A percentile compares a stretch with the other conserved stretches of the same genome.
Evolutionary conservation across 306 rosid genomes (phyloP).

Genomic region (Trifolium dubium): DNA sequence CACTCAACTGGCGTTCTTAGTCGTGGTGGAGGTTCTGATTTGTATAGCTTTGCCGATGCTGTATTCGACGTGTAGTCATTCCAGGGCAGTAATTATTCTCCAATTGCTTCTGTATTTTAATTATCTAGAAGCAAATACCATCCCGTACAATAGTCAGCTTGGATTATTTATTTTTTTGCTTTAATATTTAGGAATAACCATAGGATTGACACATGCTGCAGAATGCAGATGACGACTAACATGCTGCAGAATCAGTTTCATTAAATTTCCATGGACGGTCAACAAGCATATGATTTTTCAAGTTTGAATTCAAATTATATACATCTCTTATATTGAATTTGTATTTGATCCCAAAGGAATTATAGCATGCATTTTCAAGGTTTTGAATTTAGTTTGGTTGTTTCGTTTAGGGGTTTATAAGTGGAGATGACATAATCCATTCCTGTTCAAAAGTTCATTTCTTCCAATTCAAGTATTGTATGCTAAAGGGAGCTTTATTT

Average conservation of each 20-base stretch:
- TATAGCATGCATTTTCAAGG: no score
- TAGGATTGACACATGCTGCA: conserved; percentile 25
- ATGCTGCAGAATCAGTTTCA: not conserved
- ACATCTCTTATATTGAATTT: not conserved
- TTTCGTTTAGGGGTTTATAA: no score
- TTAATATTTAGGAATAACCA: conserved; percentile 23
- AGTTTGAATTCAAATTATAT: not conserved
- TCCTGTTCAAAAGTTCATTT: no score
- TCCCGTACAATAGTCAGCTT: not conserved
- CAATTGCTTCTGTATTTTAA: conserved; percentile 10
- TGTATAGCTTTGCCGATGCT: conserved; percentile 64
- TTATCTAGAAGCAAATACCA: conserved; percentile 24
- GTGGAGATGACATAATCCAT: no score
- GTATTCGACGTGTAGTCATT: conserved; percentile 49
- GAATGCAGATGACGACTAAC: not conserved
- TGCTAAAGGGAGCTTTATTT: no score
- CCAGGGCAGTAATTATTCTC: conserved; percentile 27
- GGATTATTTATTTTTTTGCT: not conserved
- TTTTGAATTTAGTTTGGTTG: no score
- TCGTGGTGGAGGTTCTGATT: conserved; percentile 52
- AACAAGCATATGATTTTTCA: not conserved
- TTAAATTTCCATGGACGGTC: not conserved
- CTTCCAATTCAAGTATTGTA: no score
- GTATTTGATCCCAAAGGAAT: no score
- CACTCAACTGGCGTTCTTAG: conserved; percentile 34